phyloP scores from a whole-genome alignment of 208 protist species.

The Acanthamoeba triangularis region DNA sequence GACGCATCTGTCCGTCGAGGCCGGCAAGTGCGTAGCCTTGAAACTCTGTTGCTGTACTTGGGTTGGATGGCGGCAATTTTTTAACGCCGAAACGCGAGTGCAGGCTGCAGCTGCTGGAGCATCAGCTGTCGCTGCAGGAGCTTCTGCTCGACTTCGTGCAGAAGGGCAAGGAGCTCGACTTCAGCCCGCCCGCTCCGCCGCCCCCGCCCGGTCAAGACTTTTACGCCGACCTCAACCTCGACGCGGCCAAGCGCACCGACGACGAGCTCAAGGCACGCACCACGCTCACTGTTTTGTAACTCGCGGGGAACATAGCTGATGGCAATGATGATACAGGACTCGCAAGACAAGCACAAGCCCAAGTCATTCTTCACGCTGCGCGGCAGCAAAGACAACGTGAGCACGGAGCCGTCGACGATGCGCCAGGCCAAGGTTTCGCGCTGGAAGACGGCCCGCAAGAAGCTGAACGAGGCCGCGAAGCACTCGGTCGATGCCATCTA shows the following conservation, averaged over 20 bases:
- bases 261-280: not conserved
- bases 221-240: not conserved
- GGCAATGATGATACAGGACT: not conserved
- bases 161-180: constrained; percentile 22
- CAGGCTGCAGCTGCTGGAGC: constrained; percentile 36
- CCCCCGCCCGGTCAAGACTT: not conserved
- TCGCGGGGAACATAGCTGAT: not conserved
- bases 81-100: too few relatives aligned
- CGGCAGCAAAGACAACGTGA: constrained; percentile 7
- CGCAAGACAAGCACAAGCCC: not conserved
- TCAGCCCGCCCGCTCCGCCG: not conserved
- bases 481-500: constrained; percentile 13
- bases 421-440: constrained; percentile 3
- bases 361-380: not conserved
- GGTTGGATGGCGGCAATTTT: too few relatives aligned
- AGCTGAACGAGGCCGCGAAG: constrained; percentile 38
- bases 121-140: constrained; percentile 33
- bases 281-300: too few relatives aligned
- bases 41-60: not conserved
- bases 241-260: not conserved
- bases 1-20: not conserved
- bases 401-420: not conserved
- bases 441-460: constrained; percentile 32
- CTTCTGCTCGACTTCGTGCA: constrained; percentile 27
- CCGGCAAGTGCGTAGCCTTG: not conserved